Percentiles rank a stretch among this genome's conserved stretches.
These are phyloP conservation scores for Aspergillus kassunensis DNA, from an alignment of 495 filamentous ascomycete species.

Conservation along the genomic window DNA sequence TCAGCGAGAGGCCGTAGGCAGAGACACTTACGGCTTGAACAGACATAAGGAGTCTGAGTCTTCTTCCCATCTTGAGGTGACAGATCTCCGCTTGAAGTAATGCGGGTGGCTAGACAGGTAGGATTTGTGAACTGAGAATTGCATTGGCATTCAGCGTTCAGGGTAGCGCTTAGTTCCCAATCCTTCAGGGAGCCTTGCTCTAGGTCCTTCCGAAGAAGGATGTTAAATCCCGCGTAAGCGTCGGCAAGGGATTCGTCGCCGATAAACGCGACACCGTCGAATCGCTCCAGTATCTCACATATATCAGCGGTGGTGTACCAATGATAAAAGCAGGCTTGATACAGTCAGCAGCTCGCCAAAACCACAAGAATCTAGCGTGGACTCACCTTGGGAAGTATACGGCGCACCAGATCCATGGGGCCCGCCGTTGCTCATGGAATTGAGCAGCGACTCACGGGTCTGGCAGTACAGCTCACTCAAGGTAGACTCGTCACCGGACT, in stretches of 20 bases:
- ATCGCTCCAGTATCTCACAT: conserved; percentile 48
- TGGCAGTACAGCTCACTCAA: conserved; percentile 36
- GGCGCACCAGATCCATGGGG: conserved; percentile 45
- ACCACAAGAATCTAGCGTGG: neutral
- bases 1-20: neutral
- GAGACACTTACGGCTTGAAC: conserved; percentile 20
- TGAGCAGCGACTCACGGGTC: conserved; percentile 35
- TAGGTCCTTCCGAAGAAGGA: conserved; percentile 44
- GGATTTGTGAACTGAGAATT: conserved; percentile 38
- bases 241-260: conserved; percentile 42
- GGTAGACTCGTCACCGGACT: conserved; percentile 11
- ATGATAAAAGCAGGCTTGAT: conserved; percentile 39
- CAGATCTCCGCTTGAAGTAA: conserved; percentile 34
- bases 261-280: conserved; percentile 42
- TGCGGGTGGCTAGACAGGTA: conserved; percentile 28
- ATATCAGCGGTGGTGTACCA: conserved; percentile 45
- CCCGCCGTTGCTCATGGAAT: conserved; percentile 44
- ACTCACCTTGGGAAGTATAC: conserved; percentile 36
- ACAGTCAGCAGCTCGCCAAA: conserved; percentile 4
- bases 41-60: conserved; percentile 18
- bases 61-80: conserved; percentile 10
- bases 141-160: conserved; percentile 35
- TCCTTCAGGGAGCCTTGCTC: conserved; percentile 39
- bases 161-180: conserved; percentile 33
- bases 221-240: conserved; percentile 47